phyloP scores from a whole-genome alignment of 164 flowering plant genomes.

The Chimonanthus praecox region DNA sequence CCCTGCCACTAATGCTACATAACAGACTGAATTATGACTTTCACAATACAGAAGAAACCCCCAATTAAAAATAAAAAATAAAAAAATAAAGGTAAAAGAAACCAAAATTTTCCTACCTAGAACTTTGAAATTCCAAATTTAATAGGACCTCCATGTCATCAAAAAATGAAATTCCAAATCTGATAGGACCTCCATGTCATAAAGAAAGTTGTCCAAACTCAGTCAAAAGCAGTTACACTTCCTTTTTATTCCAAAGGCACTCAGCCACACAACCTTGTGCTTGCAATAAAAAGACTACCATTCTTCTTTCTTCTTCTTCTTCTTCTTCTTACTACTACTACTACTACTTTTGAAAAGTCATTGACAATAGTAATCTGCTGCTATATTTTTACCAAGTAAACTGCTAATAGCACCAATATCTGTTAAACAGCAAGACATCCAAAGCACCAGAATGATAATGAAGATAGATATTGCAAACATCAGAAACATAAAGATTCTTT shows the following conservation, averaged over 20 bases:
- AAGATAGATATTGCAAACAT: neutral
- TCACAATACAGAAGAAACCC: neutral
- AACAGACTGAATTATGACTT: neutral
- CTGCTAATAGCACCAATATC: neutral
- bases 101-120: no score
- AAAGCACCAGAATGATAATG: neutral
- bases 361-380: neutral
- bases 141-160: neutral
- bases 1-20: neutral
- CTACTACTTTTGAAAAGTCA: no score
- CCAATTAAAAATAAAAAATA: no score
- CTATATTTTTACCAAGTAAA: neutral
- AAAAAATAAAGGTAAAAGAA: no score
- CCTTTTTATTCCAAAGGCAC: no score
- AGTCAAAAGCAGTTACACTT: neutral
- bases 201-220: neutral
- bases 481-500: neutral
- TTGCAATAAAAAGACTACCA: no score
- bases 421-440: neutral
- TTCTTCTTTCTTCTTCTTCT: no score
- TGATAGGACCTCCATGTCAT: neutral
- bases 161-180: neutral
- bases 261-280: no score
- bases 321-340: no score
- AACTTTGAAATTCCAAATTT: neutral